Base-by-base conservation (phyloP, 495 filamentous ascomycete species). In the Staphylotrichum longicolle region DNA sequence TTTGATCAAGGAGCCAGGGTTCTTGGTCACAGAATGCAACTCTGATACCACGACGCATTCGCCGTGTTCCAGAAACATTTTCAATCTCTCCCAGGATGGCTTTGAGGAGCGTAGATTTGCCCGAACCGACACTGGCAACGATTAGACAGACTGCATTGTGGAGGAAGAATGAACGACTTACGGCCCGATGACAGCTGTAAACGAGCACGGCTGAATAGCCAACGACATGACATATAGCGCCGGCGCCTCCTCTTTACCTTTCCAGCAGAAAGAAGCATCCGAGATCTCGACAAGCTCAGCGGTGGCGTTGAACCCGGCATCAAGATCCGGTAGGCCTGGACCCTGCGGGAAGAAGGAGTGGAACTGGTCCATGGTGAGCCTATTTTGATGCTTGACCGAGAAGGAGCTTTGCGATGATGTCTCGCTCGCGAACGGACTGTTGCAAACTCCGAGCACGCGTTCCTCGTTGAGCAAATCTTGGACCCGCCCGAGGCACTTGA, bases 11-110 rank as follows among this genome's bases (percentile, higher is more conserved):
- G 14, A 58, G 20, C 56, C 56, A 58, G 11, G 56, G 56, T 12
- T 58, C 56, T 20, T 58, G 56, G 56, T 58, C 56, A 41, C 56
- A 58, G 35, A 58, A 58, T 9, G 56, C 56, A 1, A 58, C 56
- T 33, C 20, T 58, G 45, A 58, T 35, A 9, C 56, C 56, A 12
- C 56, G 44, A 10, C 56, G 44, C 10, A 58, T 48, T 35, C 39
- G 44, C 2, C 56, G 27, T 7, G 56, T 27, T 3, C 56, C 56
- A 12, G 56, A 58, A 0, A 58, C 40, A 11, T 58, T 14, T 7
- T 58, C 56, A 15, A 58, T 49, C 34, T 58, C 56, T 2, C 56
- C 56, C 7, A 58, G 56, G 30, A 58, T 49, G n/a, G 56, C 56
- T 8, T 58, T 58, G 9, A 58, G 45, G 0, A 58, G 34, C 2